phyloP scores from a whole-genome alignment of 2,329 filamentous ascomycete genomes.

The Ramichloridium luteum region DNA sequence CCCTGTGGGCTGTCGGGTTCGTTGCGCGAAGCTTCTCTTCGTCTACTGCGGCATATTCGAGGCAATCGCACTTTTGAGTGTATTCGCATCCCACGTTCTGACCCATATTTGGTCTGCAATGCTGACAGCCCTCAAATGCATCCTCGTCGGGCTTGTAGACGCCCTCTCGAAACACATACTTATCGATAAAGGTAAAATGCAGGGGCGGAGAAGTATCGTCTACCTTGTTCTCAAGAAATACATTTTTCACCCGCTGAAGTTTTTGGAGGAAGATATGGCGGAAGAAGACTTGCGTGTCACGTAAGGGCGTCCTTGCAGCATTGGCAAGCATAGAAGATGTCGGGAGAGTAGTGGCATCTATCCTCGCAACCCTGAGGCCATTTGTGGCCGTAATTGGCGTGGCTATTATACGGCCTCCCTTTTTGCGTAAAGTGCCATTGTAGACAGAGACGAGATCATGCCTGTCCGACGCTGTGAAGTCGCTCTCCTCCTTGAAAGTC shows the following conservation, averaged over 20 bases:
- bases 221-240: slow-evolving; percentile 40
- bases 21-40: slow-evolving; percentile 24
- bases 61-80: slow-evolving; percentile 50
- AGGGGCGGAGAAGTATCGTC: slow-evolving; percentile 45
- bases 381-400: slow-evolving; percentile 12
- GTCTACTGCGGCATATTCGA: slow-evolving; percentile 47
- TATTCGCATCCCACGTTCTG: slow-evolving; percentile 49
- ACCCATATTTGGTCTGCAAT: slow-evolving; percentile 47
- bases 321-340: slow-evolving; percentile 25
- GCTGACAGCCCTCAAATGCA: slow-evolving; percentile 54
- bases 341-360: slow-evolving; percentile 26
- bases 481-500: not conserved
- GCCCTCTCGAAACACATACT: slow-evolving; percentile 46
- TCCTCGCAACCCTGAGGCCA: slow-evolving; percentile 10
- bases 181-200: slow-evolving; percentile 56
- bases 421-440: slow-evolving; percentile 29
- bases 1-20: slow-evolving; percentile 9
- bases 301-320: slow-evolving; percentile 20
- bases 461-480: not conserved
- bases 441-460: slow-evolving; percentile 20
- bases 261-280: slow-evolving; percentile 27
- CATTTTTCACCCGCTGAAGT: slow-evolving; percentile 17
- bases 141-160: slow-evolving; percentile 45
- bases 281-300: slow-evolving; percentile 26
- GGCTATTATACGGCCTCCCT: slow-evolving; percentile 27